Percentiles rank a stretch among this genome's conserved stretches.
Evolutionary conservation across 345 rosid species (phyloP).

Genomic region (Carallia pectinifolia): DNA sequence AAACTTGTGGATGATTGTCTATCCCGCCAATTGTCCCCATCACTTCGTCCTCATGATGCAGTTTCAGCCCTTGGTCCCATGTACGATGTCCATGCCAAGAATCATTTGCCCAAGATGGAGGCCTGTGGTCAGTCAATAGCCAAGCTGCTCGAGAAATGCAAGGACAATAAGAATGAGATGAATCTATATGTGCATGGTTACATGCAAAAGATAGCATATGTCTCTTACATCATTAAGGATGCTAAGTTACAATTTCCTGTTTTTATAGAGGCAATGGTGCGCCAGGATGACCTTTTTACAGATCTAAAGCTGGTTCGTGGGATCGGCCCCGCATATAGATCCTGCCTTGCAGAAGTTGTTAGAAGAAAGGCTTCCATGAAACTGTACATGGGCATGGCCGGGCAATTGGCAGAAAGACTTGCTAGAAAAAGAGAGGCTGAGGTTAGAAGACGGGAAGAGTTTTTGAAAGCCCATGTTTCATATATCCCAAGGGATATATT

Average conservation of each 20-base stretch:
- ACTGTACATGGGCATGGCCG: conserved; percentile 99
- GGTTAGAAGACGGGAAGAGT: conserved; percentile 88
- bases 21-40: conserved; percentile 73
- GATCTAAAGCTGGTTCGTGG: conserved; percentile 72
- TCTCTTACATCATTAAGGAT: conserved; percentile 75
- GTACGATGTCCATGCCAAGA: conserved; percentile 96
- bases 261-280: conserved; percentile 87
- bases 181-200: conserved; percentile 73
- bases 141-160: conserved; percentile 69
- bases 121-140: conserved; percentile 55
- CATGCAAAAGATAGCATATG: conserved; percentile 74
- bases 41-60: conserved; percentile 96
- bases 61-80: conserved; percentile 99
- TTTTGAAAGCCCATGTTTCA: conserved; percentile 59
- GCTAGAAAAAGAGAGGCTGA: conserved; percentile 84
- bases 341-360: conserved; percentile 93
- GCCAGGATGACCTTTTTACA: conserved; percentile 69
- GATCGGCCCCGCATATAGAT: conserved; percentile 90
- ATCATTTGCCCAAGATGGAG: conserved; percentile 81
- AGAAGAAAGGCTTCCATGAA: conserved; percentile 93
- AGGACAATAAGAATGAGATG: conserved; percentile 86
- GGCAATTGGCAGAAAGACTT: conserved; percentile 92
- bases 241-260: conserved; percentile 89
- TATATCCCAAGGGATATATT: conserved; percentile 77
- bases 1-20: conserved; percentile 92